Evolutionary conservation across 441 rosid species (phyloP), one percentile per base, ranked within the genome.

Genomic region (Flueggea neowawraea): DNA sequence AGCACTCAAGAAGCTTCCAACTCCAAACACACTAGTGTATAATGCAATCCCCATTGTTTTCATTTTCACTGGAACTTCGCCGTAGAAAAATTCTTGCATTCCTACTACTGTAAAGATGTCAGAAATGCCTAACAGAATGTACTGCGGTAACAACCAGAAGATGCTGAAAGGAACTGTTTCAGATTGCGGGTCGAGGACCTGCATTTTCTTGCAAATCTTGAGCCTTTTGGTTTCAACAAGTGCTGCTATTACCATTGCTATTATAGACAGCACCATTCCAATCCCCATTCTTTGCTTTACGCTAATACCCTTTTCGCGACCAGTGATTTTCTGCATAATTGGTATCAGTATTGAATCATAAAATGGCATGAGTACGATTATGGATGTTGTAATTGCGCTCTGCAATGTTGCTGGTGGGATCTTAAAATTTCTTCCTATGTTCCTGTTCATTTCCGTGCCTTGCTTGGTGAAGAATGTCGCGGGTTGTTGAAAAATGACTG

Each of bases 31-130:
- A 50, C 98, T 90, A 0, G 95, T 90, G 63, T 88, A 87, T 8
- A 94, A 65, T 0, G 98, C 97, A 61, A 94, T 90, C 6, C 94
- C 98, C 96, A 90, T 86, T 0, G 98, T 87, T 66, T 86, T 75
- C 98, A 94, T 94, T 58, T 80, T 74, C 0, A 75, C 76, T 1
- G 98, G 98, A 15, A 90, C 97, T 69, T 94, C 96, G 22, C 78
- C 76, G 74, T 90, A 90, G 72, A 94, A 94, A 72, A 90, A 94
- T 76, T 94, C 97, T 68, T 94, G 97, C 98, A 89, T 89, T 10
- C 97, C 97, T 14, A 94, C 91, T 28, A 94, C 98, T 0, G 98
- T 94, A 66, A 94, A 94, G 45, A 94, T 85, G 63, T 94, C 98
- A 5, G 97, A 83, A 39, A 90, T 75, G 5, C 98, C 98, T 16